Conservation (phyloP, 257 asterid species). For the Solanum sejunctum region DNA sequence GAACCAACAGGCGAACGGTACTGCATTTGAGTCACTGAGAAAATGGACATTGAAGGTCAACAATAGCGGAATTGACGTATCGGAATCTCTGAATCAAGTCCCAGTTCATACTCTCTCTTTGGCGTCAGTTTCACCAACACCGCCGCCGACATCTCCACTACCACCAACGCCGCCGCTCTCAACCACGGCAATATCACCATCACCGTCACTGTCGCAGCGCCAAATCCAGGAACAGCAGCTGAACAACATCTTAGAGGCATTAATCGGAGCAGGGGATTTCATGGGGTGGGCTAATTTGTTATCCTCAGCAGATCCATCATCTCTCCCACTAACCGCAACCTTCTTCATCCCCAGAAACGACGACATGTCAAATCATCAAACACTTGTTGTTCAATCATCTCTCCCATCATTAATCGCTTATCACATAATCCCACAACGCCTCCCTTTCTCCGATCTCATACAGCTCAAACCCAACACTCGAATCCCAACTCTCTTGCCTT, state of each 20-base stretch:
- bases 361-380: slow-evolving; percentile 28
- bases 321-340: slow-evolving; percentile 50
- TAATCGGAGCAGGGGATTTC: slow-evolving; percentile 45
- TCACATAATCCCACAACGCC: slow-evolving; percentile 64
- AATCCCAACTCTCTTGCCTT: slow-evolving; percentile 56
- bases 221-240: slow-evolving; percentile 24
- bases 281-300: slow-evolving; percentile 49
- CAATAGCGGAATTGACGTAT: neutral
- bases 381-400: neutral
- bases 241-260: slow-evolving; percentile 38
- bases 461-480: slow-evolving; percentile 11
- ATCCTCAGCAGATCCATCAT: slow-evolving; percentile 31
- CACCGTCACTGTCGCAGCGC: neutral
- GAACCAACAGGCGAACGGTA: too few relatives aligned
- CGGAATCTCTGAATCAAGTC: neutral
- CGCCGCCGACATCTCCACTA: neutral
- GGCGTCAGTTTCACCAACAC: neutral
- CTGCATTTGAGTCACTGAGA: neutral
- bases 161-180: slow-evolving; percentile 8
- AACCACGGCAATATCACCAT: slow-evolving; percentile 2
- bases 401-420: slow-evolving; percentile 39
- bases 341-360: slow-evolving; percentile 51
- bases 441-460: slow-evolving; percentile 41
- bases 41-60: neutral
- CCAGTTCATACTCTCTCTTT: neutral